Conservation (phyloP, 2,329 filamentous ascomycete genomes). For the Penicillium sp. region DNA sequence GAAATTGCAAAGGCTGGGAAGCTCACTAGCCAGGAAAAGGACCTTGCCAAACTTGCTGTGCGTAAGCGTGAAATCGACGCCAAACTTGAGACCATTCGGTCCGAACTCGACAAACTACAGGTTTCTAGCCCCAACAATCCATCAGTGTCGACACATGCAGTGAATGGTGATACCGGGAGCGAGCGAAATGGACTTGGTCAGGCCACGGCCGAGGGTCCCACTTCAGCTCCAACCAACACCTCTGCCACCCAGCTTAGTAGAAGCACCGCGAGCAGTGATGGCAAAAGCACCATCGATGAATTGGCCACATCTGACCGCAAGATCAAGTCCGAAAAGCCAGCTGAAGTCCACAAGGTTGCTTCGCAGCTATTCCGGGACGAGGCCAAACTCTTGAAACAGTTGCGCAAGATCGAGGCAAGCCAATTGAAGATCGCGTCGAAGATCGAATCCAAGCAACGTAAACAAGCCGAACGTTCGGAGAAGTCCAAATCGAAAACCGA, state of each 20-base stretch:
- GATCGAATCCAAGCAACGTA: slow-evolving; percentile 33
- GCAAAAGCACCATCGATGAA: slow-evolving; percentile 12
- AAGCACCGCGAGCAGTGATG: not conserved
- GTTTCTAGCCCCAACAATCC: slow-evolving; percentile 7
- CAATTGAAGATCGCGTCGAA: slow-evolving; percentile 38
- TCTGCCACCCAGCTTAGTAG: slow-evolving; percentile 14
- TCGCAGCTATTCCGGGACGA: slow-evolving; percentile 29
- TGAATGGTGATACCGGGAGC: slow-evolving; percentile 15
- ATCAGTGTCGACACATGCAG: slow-evolving; percentile 5
- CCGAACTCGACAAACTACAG: slow-evolving; percentile 29
- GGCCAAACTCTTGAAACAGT: slow-evolving; percentile 32
- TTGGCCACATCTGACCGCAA: slow-evolving; percentile 9
- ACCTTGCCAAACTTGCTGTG: slow-evolving; percentile 39
- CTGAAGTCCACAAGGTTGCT: slow-evolving; percentile 26
- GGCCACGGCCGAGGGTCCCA: slow-evolving; percentile 14
- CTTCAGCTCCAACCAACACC: slow-evolving; percentile 11
- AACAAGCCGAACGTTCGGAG: slow-evolving; percentile 40
- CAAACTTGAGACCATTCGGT: slow-evolving; percentile 32
- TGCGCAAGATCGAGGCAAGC: slow-evolving; percentile 39
- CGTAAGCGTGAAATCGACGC: slow-evolving; percentile 36
- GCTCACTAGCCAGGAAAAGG: slow-evolving; percentile 36
- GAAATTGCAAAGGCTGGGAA: slow-evolving; percentile 27
- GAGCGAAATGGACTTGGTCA: slow-evolving; percentile 16
- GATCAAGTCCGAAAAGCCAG: slow-evolving; percentile 13
- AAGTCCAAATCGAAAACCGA: slow-evolving; percentile 37